Percentiles rank a stretch among this genome's conserved stretches.
Evolutionary conservation across 371 early-diverging fungal species (phyloP).

Genomic region (Lichtheimia ornata): DNA sequence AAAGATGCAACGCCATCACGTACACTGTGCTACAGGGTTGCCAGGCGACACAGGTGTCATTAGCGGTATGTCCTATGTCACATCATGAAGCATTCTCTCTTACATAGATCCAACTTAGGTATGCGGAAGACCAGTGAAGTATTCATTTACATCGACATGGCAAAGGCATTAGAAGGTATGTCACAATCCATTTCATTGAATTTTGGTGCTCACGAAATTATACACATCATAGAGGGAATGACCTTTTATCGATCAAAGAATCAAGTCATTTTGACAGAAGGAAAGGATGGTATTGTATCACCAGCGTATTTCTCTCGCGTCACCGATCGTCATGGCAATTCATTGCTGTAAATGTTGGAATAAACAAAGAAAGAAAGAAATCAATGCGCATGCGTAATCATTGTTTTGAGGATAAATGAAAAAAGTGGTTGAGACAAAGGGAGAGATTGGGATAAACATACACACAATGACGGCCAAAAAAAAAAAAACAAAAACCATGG

Average conservation of each 20-base stretch:
- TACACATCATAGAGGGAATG: slow-evolving; percentile 69
- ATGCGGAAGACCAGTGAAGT: slow-evolving; percentile 71
- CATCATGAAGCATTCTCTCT: too few species aligned
- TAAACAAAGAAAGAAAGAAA: neutral
- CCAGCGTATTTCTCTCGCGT: slow-evolving; percentile 67
- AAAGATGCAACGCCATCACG: slow-evolving; percentile 85
- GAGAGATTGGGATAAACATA: neutral
- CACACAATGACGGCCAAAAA: neutral
- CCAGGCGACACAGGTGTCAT: slow-evolving; percentile 69
- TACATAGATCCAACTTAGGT: slow-evolving; percentile 18
- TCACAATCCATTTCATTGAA: neutral
- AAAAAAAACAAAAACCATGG: neutral
- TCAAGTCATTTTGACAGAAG: slow-evolving; percentile 76
- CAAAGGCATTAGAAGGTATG: slow-evolving; percentile 65
- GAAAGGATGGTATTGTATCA: slow-evolving; percentile 64
- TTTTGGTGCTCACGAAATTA: neutral
- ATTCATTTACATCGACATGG: slow-evolving; percentile 75
- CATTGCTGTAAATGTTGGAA: neutral
- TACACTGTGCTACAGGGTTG: slow-evolving; percentile 82
- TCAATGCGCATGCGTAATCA: neutral
- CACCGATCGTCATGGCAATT: slow-evolving; percentile 29
- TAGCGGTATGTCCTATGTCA: slow-evolving; percentile 37
- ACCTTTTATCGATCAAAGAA: slow-evolving; percentile 75
- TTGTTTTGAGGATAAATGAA: neutral
- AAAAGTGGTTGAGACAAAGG: slow-evolving; percentile 1